Evolutionary conservation across 2,329 filamentous ascomycete genomes (phyloP), one percentile per base, ranked within the genome.

Genomic region (Diaporthe amygdali): DNA sequence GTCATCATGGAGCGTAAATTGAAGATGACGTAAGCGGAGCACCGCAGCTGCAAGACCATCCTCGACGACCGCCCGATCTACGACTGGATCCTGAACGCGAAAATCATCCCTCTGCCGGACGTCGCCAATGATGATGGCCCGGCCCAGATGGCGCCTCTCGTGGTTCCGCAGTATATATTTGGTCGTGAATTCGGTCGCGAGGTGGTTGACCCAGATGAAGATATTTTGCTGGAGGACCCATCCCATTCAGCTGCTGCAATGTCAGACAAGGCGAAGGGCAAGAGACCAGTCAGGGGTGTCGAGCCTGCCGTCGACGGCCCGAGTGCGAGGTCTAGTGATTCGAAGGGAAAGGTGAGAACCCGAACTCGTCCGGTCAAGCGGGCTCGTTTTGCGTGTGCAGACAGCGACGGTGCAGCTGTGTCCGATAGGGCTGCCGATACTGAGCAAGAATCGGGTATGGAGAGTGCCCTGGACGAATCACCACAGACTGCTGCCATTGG

Each of bases 1-100:
- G 89, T 92, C 20, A 96, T 98, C 76, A 84, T 97, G 6, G 86
- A 92, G 71, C 89, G 94, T 5, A 87, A 93, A 54, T 88, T 90
- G 74, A 86, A 90, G 41, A 96, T 97, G 93, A 93, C 92, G 0
- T 90, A 90, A 70, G 87, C 87, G 2, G 89, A 91, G 75, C 88
- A 90, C 72, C 83, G 84, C 56, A 84, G 83, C 67, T 85, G 86
- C 73, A 90, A 87, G 75, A 84, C 83, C 6, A 85, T 91, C n/a
- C 77, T 91, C 6, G 89, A 91, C 72, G 87, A 91, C 75, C 78
- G 82, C 27, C 82, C 84, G 0, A 87, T 91, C 63, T 89, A 88
- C 75, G 84, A 80, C 71, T 91, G 89, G 89, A 89, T 91, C 49
- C 81, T 84, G 70, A 86, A 89, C 67, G 83, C 85, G 2, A 82